Conservation (phyloP, 2,329 filamentous ascomycete genomes). For the Aspergillus puulaauensis region DNA sequence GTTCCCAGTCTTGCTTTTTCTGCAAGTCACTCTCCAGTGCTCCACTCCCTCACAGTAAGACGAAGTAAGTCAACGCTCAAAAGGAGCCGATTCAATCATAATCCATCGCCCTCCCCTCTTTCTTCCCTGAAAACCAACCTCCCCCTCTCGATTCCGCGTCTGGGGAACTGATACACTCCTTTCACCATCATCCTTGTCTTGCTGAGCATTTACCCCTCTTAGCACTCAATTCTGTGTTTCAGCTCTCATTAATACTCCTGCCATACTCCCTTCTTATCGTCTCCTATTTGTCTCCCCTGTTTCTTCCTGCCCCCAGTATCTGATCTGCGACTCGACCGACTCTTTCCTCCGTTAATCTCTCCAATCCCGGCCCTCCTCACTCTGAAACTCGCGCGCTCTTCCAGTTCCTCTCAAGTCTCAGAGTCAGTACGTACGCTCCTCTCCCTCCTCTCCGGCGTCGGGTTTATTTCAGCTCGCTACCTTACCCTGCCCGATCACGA, state of each 20-base stretch:
- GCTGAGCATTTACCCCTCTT: background rate
- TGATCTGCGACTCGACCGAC: conserved; percentile 4
- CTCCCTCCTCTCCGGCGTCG: background rate
- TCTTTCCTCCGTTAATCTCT: background rate
- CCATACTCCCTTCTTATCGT: conserved; percentile 7
- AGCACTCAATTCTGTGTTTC: conserved; percentile 4
- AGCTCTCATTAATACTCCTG: conserved; percentile 12
- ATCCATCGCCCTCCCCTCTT: conserved; percentile 9
- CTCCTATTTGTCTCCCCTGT: background rate
- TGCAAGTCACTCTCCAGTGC: no score
- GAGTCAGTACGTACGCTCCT: background rate
- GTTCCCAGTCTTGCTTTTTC: background rate
- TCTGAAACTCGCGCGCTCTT: conserved; percentile 5
- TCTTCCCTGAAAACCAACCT: conserved; percentile 9
- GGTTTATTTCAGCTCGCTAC: background rate
- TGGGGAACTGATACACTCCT: conserved; percentile 1
- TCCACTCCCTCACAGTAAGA: background rate
- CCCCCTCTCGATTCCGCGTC: conserved; percentile 1
- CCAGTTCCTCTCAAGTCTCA: background rate
- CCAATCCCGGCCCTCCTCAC: conserved; percentile 1
- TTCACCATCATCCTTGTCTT: background rate
- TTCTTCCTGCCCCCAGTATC: conserved; percentile 2
- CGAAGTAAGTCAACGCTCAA: conserved; percentile 10
- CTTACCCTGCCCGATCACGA: background rate
- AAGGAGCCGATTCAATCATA: no score